phyloP scores from a whole-genome alignment of 148 eudicot genomes.

The Bassia scoparia region DNA sequence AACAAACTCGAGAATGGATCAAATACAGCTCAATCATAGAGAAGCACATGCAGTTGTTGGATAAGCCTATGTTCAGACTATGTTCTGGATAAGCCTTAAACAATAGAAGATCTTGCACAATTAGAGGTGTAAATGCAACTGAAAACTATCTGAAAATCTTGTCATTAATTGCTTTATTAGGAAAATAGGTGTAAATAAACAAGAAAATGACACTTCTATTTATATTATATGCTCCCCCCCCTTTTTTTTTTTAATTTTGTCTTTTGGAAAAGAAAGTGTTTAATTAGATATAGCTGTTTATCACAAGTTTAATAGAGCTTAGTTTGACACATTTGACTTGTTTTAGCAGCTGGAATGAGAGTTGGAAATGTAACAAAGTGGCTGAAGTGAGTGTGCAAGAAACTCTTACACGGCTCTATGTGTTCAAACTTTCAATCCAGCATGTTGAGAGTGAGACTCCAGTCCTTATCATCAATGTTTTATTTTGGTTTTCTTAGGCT shows the following conservation, averaged over 20 bases:
- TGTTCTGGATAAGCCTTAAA: background rate
- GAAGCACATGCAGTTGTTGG: constrained; percentile 15
- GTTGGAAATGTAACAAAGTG: background rate
- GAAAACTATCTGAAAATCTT: background rate
- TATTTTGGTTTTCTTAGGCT: too few species aligned
- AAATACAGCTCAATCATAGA: constrained; percentile 9
- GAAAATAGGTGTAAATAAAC: background rate
- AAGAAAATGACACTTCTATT: background rate
- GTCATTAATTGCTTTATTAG: background rate
- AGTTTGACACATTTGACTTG: background rate
- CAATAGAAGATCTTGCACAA: constrained; percentile 1
- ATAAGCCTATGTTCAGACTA: too few species aligned
- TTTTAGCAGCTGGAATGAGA: background rate
- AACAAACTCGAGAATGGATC: background rate
- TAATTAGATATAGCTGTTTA: background rate
- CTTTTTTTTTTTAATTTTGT: background rate
- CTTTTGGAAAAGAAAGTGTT: background rate
- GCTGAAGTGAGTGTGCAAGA: background rate
- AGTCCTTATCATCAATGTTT: background rate
- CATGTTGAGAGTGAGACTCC: background rate
- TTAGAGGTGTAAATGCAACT: constrained; percentile 11
- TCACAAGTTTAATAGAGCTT: background rate
- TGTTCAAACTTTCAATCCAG: background rate
- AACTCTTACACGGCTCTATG: background rate
- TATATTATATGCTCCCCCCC: too few species aligned